These are phyloP conservation scores for Ostreobium quekettii DNA, from an alignment of 139 green algal genomes.

Conservation along the genomic window DNA sequence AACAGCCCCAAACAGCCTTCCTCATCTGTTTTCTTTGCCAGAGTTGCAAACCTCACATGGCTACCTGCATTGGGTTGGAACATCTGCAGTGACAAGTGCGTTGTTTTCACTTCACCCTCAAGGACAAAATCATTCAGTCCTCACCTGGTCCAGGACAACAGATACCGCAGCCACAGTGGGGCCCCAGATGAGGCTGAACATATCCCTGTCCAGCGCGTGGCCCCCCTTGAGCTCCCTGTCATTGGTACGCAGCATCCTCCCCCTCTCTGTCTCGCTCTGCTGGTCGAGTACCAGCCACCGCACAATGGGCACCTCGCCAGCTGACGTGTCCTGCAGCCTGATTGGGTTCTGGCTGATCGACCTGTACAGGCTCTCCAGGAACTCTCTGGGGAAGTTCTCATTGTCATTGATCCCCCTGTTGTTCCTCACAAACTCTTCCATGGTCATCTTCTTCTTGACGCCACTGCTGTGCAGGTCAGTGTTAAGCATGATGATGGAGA, in stretches of 20 bases:
- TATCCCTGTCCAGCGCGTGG: constrained; percentile 56
- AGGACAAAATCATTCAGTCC: too few relatives aligned
- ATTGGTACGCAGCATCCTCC: background rate
- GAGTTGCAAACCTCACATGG: too few relatives aligned
- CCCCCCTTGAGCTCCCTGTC: background rate
- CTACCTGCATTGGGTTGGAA: too few relatives aligned
- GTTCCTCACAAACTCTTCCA: constrained; percentile 84
- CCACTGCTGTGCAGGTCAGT: constrained; percentile 90
- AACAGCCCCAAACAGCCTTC: too few relatives aligned
- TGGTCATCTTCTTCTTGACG: constrained; percentile 72
- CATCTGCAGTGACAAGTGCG: too few relatives aligned
- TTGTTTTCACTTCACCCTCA: too few relatives aligned
- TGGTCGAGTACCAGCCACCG: constrained; percentile 16
- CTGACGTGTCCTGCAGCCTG: background rate
- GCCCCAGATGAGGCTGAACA: constrained; percentile 85
- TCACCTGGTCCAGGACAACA: constrained; percentile 73
- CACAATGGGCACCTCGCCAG: background rate
- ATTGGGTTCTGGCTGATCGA: constrained; percentile 23
- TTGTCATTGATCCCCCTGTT: constrained; percentile 92
- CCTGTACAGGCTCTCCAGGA: constrained; percentile 69
- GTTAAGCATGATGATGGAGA: constrained; percentile 98
- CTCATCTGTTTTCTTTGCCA: too few relatives aligned
- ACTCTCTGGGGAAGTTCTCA: constrained; percentile 68
- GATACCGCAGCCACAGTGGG: constrained; percentile 81
- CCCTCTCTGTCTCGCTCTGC: background rate